phyloP scores from a whole-genome alignment of 352 stramenopile genomes.

The Albugo candida region DNA sequence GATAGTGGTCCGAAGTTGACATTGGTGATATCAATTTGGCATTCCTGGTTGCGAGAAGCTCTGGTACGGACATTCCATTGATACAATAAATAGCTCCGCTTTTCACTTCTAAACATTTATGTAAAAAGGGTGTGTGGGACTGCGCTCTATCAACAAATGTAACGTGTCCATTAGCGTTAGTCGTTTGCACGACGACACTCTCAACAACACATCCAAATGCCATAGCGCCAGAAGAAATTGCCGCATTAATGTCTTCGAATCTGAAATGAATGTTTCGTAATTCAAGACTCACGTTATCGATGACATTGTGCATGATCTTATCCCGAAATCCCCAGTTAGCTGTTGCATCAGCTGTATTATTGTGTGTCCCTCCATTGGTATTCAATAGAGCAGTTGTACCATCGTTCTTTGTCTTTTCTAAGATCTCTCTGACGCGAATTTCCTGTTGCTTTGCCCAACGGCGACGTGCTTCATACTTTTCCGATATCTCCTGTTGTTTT shows the following conservation, averaged over 20 bases:
- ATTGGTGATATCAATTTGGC: neutral
- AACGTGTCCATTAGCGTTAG: constrained; percentile 59
- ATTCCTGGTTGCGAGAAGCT: neutral
- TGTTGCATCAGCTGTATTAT: constrained; percentile 21
- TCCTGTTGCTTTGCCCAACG: constrained; percentile 71
- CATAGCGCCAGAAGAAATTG: constrained; percentile 27
- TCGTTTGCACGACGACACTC: constrained; percentile 44
- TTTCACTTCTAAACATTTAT: constrained; percentile 43
- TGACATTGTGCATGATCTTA: constrained; percentile 64
- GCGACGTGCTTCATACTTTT: constrained; percentile 37
- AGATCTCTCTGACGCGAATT: constrained; percentile 47
- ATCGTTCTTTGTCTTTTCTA: constrained; percentile 48
- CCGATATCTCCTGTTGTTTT: constrained; percentile 10
- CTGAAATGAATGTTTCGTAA: constrained; percentile 66
- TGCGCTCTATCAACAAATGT: constrained; percentile 63
- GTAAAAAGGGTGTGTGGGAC: constrained; percentile 61
- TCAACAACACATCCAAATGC: constrained; percentile 56
- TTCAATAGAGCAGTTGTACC: neutral
- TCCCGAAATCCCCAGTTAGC: constrained; percentile 53
- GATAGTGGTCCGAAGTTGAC: constrained; percentile 13
- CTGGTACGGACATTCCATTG: neutral
- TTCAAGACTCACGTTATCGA: constrained; percentile 71
- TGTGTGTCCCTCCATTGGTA: constrained; percentile 1
- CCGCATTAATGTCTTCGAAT: constrained; percentile 55
- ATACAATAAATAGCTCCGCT: constrained; percentile 42